A percentile compares a stretch with the other conserved stretches of the same genome.
These are phyloP conservation scores for Cardamine occulta DNA, from an alignment of 345 rosid genomes.

Conservation along the genomic window DNA sequence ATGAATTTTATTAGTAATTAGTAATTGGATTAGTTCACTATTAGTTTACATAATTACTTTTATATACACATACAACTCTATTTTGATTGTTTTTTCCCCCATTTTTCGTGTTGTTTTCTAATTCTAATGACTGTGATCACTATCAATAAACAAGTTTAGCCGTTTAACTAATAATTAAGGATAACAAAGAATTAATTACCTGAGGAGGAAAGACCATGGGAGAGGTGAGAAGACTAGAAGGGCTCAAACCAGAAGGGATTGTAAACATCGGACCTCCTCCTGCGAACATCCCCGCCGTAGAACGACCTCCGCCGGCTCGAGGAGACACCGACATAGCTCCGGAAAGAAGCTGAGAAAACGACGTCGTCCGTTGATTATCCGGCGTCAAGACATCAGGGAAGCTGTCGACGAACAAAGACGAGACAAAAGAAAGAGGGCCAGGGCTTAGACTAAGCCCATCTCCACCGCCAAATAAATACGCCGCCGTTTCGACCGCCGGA, in stretches of 20 bases:
- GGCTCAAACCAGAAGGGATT: conserved; percentile 89
- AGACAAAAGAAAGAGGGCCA: conserved; percentile 89
- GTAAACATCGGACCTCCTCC: conserved; percentile 61
- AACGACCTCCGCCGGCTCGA: conserved; percentile 44
- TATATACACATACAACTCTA: background rate
- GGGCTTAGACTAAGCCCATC: conserved; percentile 68
- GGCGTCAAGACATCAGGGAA: conserved; percentile 53
- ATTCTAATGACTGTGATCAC: background rate
- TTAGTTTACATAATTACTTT: background rate
- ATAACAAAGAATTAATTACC: conserved; percentile 45
- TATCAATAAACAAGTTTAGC: conserved; percentile 1
- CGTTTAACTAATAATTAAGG: conserved; percentile 3
- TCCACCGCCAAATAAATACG: conserved; percentile 55
- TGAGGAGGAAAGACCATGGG: conserved; percentile 81
- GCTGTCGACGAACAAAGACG: conserved; percentile 73
- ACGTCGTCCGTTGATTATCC: conserved; percentile 44
- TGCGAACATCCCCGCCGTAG: conserved; percentile 42
- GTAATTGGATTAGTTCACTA: background rate
- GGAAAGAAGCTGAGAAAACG: conserved; percentile 90
- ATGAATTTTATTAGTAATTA: background rate
- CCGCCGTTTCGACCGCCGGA: conserved; percentile 55
- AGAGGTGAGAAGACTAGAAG: conserved; percentile 82
- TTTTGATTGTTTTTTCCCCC: background rate
- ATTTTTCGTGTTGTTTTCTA: background rate
- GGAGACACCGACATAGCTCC: conserved; percentile 91